Base-by-base conservation (phyloP, 495 filamentous ascomycete species). In the Penicillium roqueforti region DNA sequence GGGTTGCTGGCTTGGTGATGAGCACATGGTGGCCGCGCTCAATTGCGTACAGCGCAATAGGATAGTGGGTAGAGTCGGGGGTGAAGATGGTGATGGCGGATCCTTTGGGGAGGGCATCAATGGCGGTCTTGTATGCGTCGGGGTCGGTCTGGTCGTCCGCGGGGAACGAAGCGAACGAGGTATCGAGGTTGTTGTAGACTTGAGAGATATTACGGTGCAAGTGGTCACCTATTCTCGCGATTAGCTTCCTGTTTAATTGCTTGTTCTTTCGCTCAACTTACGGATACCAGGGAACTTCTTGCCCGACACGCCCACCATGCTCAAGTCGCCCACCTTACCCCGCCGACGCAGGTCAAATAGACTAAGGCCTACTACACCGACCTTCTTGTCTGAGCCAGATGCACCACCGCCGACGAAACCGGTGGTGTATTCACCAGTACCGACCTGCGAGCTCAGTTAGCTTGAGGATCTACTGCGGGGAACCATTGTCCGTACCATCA, bases 81-180 rank as follows among this genome's bases (percentile, higher is more conserved):
- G 92, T 96, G 80, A 97, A 97, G 70, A 97, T 95, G 9, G 92
- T 97, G 72, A 97, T 92, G 46, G 90, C 92, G 54, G 89, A 89
- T 47, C 91, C 92, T 6, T 84, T 82, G 38, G 83, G 81, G 34
- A 97, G 78, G 20, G 85, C 83, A 67, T 97, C 88, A 64, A 97
- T 96, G 49, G 92, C 92, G 6, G 81, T 66, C 68, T 95, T 96
- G 80, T 96, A 97, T 25, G 92, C 82, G 36, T 91, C 84, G 4
- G 91, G 81, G 60, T 97, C 90, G 39, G 64, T 71, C 50, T 76
- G 69, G 53, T 85, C 80, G 63, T 92, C 83, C 43, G 82, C 80
- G 5, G 92, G 92, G 70, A 80, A 95, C 19, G 89, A 90, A 53
- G 80, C 74, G 75, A 96, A 97, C 18, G 84, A 83, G 42, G 84